Evolutionary conservation across 73 alveolate species (phyloP).

Genomic region (Durusdinium trenchii): DNA sequence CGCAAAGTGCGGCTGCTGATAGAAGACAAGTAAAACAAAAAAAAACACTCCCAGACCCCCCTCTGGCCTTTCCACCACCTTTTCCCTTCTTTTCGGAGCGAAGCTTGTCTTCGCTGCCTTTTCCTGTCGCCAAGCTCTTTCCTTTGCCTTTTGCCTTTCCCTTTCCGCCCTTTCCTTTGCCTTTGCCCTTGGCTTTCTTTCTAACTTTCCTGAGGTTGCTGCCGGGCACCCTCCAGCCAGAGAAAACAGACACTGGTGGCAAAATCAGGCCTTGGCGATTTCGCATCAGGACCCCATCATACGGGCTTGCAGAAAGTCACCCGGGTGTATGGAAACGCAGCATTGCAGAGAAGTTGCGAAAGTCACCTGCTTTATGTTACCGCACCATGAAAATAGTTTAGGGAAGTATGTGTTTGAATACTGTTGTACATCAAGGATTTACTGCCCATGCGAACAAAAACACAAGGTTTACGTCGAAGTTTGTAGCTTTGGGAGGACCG

Average conservation of each 20-base stretch:
- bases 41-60: neutral
- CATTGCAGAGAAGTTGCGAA: too few relatives aligned
- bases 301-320: neutral
- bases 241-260: neutral
- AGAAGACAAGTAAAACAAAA: too few relatives aligned
- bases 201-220: neutral
- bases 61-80: neutral
- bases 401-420: too few relatives aligned
- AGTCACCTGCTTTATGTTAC: too few relatives aligned
- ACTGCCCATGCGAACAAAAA: too few relatives aligned
- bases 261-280: neutral
- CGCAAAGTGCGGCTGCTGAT: too few relatives aligned
- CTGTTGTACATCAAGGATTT: too few relatives aligned
- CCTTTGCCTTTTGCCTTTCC: conserved; percentile 31
- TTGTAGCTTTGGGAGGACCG: too few relatives aligned
- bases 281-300: neutral
- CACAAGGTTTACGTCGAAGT: too few relatives aligned
- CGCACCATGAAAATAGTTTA: too few relatives aligned
- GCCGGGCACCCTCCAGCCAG: neutral
- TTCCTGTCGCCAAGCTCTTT: neutral
- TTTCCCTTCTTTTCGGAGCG: neutral
- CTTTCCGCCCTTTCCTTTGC: conserved; percentile 42
- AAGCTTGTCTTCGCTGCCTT: conserved; percentile 17
- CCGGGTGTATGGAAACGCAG: neutral
- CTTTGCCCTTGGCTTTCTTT: conserved; percentile 2